Base-by-base conservation (phyloP, 345 rosid genomes). In the Arabis alpina region DNA sequence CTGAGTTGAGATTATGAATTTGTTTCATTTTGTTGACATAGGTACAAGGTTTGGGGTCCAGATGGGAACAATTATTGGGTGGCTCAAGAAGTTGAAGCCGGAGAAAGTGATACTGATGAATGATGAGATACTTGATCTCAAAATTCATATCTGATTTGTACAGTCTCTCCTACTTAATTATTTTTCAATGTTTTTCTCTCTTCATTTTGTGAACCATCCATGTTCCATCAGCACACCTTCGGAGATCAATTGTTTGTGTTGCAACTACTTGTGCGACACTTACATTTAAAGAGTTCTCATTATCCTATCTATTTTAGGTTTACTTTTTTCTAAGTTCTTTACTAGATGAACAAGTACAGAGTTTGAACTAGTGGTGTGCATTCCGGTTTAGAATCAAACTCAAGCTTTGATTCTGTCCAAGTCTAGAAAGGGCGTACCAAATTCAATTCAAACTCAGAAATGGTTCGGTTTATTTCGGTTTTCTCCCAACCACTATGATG, bases 31-130 rank as follows among this genome's bases (percentile, higher is more conserved):
- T 28, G 55, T 41, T 66, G 54, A 24, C 81, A 90, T 81, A 90
- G 96, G 85, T 87, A 80, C 79, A 82, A 83, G 81, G 79, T 90
- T 61, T 77, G 82, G 82, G 84, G 81, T 47, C 87, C 88, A 8
- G 84, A 83, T 63, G 93, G 85, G 70, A 82, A 71, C 68, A 76
- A 51, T 39, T 78, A 79, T 56, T 87, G 96, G 89, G 25, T 75
- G 53, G 72, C 82, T 78, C 89, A 82, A 47, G 98, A 78, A 82
- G 84, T 80, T 19, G 92, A 89, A 53, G 79, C 86, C 9, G 88
- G 83, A 70, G 91, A 90, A 8, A 94, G 98, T 43, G 98, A 90
- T 79, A 86, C 92, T 28, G 98, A 93, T 74, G 96, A 93, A 8
- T 36, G 40, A 36, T 36, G 40, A 36, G 32, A 28, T 75, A 92